A percentile compares a stretch with the other conserved stretches of the same genome.
Evolutionary conservation across 2,329 filamentous ascomycete species (phyloP).

Genomic region (Talaromyces sp.): DNA sequence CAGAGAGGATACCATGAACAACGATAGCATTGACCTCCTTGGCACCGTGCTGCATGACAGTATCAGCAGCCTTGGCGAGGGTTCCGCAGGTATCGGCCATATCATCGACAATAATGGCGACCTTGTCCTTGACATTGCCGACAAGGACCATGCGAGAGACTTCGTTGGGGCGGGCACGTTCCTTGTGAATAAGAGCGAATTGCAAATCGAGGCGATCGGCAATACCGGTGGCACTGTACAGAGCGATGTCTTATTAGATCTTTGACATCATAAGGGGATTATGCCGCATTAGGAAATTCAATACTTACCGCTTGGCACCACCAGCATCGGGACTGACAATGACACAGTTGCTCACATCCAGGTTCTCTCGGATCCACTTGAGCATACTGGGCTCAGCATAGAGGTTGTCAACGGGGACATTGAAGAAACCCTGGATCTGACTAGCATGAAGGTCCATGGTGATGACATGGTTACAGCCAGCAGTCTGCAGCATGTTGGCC

Average conservation of each 20-base stretch:
- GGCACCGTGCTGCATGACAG: slow-evolving; percentile 83
- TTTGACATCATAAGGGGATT: not conserved
- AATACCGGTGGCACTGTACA: slow-evolving; percentile 76
- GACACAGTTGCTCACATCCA: slow-evolving; percentile 79
- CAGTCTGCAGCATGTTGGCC: slow-evolving; percentile 96
- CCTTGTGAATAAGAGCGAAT: slow-evolving; percentile 96
- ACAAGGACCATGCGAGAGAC: slow-evolving; percentile 95
- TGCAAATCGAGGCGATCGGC: slow-evolving; percentile 87
- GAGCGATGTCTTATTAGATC: slow-evolving; percentile 4
- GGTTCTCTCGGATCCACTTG: slow-evolving; percentile 86
- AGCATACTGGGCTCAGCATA: slow-evolving; percentile 93
- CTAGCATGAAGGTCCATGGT: slow-evolving; percentile 95
- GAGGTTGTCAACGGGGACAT: slow-evolving; percentile 76
- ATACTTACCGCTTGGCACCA: slow-evolving; percentile 76
- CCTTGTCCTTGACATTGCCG: slow-evolving; percentile 85
- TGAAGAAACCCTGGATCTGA: slow-evolving; percentile 96
- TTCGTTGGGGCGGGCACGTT: slow-evolving; percentile 86
- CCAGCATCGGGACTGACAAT: slow-evolving; percentile 95
- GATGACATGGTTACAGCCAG: slow-evolving; percentile 89
- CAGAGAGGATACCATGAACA: slow-evolving; percentile 88
- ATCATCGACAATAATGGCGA: slow-evolving; percentile 94
- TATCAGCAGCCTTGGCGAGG: slow-evolving; percentile 82
- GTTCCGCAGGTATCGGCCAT: slow-evolving; percentile 98
- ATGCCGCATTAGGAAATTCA: not conserved
- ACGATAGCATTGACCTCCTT: slow-evolving; percentile 91